phyloP scores from a whole-genome alignment of 2,329 filamentous ascomycete species.

The Ceratocystis smalleyi region DNA sequence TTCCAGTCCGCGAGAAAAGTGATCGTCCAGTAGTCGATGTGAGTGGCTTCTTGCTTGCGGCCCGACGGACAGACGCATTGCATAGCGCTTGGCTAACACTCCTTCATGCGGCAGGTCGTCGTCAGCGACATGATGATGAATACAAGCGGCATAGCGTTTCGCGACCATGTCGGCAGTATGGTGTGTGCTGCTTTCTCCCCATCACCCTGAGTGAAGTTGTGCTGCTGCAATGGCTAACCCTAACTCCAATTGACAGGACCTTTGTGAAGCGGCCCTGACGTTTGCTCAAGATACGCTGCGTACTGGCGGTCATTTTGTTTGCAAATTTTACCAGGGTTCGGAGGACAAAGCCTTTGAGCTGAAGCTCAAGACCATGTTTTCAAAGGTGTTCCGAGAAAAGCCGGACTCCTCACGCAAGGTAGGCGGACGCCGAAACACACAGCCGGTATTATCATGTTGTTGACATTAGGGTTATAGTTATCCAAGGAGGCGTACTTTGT shows the following conservation, averaged over 20 bases:
- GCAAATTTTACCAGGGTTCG: slow-evolving; percentile 89
- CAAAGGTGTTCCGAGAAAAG: slow-evolving; percentile 71
- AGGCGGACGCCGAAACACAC: slow-evolving; percentile 22
- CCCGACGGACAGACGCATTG: neutral
- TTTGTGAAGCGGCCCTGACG: slow-evolving; percentile 63
- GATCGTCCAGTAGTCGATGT: slow-evolving; percentile 9
- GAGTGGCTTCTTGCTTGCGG: neutral
- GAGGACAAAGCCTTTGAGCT: slow-evolving; percentile 71
- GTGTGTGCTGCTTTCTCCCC: slow-evolving; percentile 35
- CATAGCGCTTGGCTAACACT: neutral
- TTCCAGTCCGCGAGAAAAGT: neutral
- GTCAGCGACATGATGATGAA: slow-evolving; percentile 99
- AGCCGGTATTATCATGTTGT: neutral
- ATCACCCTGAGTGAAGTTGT: slow-evolving; percentile 2
- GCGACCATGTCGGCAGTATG: slow-evolving; percentile 89
- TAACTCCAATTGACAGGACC: slow-evolving; percentile 43
- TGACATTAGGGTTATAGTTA: slow-evolving; percentile 36
- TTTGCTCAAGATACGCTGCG: slow-evolving; percentile 78
- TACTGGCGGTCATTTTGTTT: slow-evolving; percentile 76
- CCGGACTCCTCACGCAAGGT: slow-evolving; percentile 80
- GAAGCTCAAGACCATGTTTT: slow-evolving; percentile 60
- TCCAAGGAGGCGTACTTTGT: slow-evolving; percentile 81
- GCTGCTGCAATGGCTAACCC: neutral
- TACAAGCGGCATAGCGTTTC: slow-evolving; percentile 73
- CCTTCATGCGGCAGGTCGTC: slow-evolving; percentile 43